Evolutionary conservation across 1,284 basidiomycete genomes (phyloP).

Genomic region (Tilletia walkeri): DNA sequence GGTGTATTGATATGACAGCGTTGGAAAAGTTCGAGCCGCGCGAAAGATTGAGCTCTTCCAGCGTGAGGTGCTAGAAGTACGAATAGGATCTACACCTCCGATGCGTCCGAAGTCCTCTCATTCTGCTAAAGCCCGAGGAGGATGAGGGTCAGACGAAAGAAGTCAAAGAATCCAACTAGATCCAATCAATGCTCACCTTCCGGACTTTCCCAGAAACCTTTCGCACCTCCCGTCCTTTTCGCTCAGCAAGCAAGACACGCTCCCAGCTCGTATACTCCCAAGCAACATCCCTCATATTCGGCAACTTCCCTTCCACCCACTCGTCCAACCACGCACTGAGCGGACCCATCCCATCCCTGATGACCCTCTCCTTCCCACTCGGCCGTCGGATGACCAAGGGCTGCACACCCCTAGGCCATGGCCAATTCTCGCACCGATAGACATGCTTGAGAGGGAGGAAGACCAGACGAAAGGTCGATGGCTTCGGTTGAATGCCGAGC

Average conservation of each 20-base stretch:
- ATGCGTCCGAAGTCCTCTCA: too few species aligned
- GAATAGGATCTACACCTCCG: too few species aligned
- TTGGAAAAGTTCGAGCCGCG: too few species aligned
- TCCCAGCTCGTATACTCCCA: neutral
- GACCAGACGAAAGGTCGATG: neutral
- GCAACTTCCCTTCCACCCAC: neutral
- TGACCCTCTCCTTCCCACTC: neutral
- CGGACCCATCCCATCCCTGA: constrained; percentile 1
- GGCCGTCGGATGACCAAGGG: neutral
- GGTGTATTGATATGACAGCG: too few species aligned
- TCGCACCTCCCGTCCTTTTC: too few species aligned
- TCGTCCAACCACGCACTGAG: constrained; percentile 12
- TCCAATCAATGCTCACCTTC: too few species aligned
- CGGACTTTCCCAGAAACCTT: too few species aligned
- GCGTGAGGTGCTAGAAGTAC: too few species aligned
- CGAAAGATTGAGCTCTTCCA: too few species aligned
- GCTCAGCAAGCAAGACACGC: neutral
- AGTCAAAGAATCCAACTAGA: too few species aligned
- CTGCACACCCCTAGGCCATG: constrained; percentile 3
- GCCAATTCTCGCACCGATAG: neutral
- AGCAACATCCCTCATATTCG: neutral
- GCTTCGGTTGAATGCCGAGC: neutral
- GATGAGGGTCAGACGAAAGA: too few species aligned
- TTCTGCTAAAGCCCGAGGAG: too few species aligned
- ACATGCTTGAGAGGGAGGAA: neutral